Percentiles rank a stretch among this genome's conserved stretches.
phyloP scores from a whole-genome alignment of 257 asterid genomes.

The Perilla frutescens region DNA sequence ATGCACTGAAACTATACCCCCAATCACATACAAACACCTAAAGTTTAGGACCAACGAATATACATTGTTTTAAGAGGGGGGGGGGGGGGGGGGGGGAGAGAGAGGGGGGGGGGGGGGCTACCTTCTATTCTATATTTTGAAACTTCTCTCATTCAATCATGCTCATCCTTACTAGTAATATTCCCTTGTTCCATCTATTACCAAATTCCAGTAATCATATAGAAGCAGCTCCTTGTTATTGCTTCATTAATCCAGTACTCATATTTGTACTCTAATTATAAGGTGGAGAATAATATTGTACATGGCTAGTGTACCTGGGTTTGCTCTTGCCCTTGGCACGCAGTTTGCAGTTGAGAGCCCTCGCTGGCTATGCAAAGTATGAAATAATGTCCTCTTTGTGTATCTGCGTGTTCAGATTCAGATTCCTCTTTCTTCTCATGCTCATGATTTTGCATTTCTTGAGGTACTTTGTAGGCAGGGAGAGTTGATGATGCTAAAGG shows the following conservation, averaged over 20 bases:
- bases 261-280: conserved; percentile 31
- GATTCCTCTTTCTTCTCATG: conserved; percentile 17
- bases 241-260: conserved; percentile 3
- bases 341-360: conserved; percentile 92
- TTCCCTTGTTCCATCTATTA: background rate
- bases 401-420: background rate
- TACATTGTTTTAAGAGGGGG: background rate
- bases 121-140: background rate
- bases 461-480: conserved; percentile 58
- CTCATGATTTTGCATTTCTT: conserved; percentile 25
- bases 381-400: conserved; percentile 24
- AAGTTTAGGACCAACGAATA: no score
- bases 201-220: background rate
- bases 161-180: conserved; percentile 4
- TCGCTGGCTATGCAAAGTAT: conserved; percentile 93
- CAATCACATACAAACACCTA: no score
- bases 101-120: no score
- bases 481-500: conserved; percentile 68
- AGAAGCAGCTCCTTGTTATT: conserved; percentile 4
- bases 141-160: conserved; percentile 6
- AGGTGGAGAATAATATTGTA: conserved; percentile 90
- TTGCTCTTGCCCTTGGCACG: conserved; percentile 77
- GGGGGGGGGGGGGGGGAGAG: no score
- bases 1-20: no score
- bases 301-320: conserved; percentile 73